Evolutionary conservation across 2,329 filamentous ascomycete species (phyloP).

Genomic region (Seiridium cupressi): DNA sequence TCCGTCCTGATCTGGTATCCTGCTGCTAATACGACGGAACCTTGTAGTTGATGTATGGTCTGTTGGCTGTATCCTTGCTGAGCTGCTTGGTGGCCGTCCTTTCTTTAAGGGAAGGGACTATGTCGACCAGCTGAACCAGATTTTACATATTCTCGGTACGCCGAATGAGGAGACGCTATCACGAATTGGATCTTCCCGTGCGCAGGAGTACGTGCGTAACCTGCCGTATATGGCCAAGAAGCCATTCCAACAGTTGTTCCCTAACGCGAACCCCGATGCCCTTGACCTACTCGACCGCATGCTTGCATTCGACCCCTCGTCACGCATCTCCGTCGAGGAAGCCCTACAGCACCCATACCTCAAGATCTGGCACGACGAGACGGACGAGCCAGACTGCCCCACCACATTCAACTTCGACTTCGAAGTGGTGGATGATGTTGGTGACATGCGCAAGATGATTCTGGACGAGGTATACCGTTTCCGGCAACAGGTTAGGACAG

Average conservation of each 20-base stretch:
- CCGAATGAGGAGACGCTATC: conserved; percentile 92
- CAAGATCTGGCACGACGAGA: conserved; percentile 97
- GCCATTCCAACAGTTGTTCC: conserved; percentile 84
- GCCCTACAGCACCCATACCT: conserved; percentile 96
- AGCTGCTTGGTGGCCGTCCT: conserved; percentile 90
- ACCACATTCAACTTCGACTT: conserved; percentile 98
- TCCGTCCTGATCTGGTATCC: background rate
- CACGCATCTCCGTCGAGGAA: conserved; percentile 90
- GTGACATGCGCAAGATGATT: conserved; percentile 96
- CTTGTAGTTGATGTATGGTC: conserved; percentile 96
- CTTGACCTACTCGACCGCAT: conserved; percentile 94
- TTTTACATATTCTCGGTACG: conserved; percentile 94
- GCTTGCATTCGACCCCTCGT: conserved; percentile 94
- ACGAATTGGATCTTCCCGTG: conserved; percentile 90
- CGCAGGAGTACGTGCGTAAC: conserved; percentile 98
- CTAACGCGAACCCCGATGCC: conserved; percentile 91
- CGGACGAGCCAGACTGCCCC: conserved; percentile 91
- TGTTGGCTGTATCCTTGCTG: conserved; percentile 94
- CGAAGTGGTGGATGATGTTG: conserved; percentile 93
- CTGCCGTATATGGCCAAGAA: conserved; percentile 93
- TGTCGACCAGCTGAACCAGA: conserved; percentile 99
- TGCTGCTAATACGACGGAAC: too few species aligned
- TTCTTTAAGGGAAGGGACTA: conserved; percentile 99
- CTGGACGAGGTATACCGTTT: conserved; percentile 90
- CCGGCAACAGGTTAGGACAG: conserved; percentile 60